Evolutionary conservation across 192 early-diverging fungal species (phyloP), one percentile per base, ranked within the genome.

Genomic region (Radiomyces spectabilis): DNA sequence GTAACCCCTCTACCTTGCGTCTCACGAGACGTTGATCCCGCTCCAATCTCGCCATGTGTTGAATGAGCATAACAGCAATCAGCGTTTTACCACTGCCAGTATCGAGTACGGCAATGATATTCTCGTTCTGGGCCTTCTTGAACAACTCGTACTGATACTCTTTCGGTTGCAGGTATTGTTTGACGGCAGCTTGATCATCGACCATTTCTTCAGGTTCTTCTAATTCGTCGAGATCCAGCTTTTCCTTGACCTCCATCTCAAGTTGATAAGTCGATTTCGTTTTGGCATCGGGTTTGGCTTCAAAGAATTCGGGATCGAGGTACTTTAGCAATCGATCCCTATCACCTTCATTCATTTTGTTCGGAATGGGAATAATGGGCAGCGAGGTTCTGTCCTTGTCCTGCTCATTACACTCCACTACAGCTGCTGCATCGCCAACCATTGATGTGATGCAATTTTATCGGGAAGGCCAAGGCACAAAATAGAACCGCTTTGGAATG

Each of bases 41-140:
- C 27, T 83, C 80, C 15, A 62, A 49, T 1, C 34, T 13, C 1
- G 71, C 65, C 59, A 88, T 79, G 61, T 92, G 78, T 62, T 87
- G 82, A 39, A 96, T 85, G 18, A 98, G 74, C 79, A 95, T 73
- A 44, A 87, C 82, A 1, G 93, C 81, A 16, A 94, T 86, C 1
- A 98, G 70, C 9, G 95, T 98, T 61, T 98, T 96, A 16, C 95
- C 95, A 12, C 84, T 85, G 7, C 95, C 95, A 0, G 95, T 98
- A 62, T 93, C 88, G 51, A 98, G 69, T 5, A 98, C 86, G 0
- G 88, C 86, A 42, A 98, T 88, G 27, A 91, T 76, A 69, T 98
- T 98, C 2, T 70, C 65, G 5, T 58, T 51, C 41, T 74, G 56
- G 0, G 95, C 92, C 41, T 75, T 73, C 37, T 73, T 51, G 52